Evolutionary conservation across 371 early-diverging fungal species (phyloP).

Genomic region (Rhizopus delemar): DNA sequence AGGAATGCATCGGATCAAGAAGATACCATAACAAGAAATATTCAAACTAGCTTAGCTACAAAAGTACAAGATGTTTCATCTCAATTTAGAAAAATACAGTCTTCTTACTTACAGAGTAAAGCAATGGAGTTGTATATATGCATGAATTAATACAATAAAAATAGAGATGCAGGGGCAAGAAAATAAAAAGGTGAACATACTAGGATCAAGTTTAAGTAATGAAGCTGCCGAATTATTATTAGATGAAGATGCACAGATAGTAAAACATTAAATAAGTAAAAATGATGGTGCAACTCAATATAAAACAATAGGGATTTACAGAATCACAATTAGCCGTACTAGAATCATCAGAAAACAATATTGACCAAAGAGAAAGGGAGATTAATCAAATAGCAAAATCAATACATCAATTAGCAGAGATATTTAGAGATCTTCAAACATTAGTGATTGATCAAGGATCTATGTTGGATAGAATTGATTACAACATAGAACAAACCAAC

Average conservation of each 20-base stretch:
- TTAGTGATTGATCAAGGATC: constrained; percentile 98
- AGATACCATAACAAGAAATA: constrained; percentile 75
- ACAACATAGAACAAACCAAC: constrained; percentile 87
- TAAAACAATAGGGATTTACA: constrained; percentile 70
- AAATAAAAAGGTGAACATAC: constrained; percentile 46
- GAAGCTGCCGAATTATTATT: constrained; percentile 50
- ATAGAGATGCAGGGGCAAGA: constrained; percentile 52
- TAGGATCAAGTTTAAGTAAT: constrained; percentile 42
- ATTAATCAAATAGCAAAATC: constrained; percentile 90
- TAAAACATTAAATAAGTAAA: constrained; percentile 11
- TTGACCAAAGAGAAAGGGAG: constrained; percentile 86
- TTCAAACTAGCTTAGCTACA: constrained; percentile 85
- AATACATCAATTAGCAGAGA: constrained; percentile 87
- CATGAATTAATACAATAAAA: background rate
- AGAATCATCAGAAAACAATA: constrained; percentile 68
- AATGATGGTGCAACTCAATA: background rate
- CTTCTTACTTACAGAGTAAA: constrained; percentile 83
- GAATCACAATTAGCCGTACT: constrained; percentile 80
- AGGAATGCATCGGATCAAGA: constrained; percentile 65
- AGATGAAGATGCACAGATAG: constrained; percentile 52
- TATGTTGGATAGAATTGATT: constrained; percentile 95
- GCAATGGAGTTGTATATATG: constrained; percentile 8
- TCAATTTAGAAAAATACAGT: constrained; percentile 83
- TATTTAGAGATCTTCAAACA: constrained; percentile 90
- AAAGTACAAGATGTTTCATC: constrained; percentile 86